Evolutionary conservation across 2,329 filamentous ascomycete species (phyloP).

Genomic region (Monosporascus sp.): DNA sequence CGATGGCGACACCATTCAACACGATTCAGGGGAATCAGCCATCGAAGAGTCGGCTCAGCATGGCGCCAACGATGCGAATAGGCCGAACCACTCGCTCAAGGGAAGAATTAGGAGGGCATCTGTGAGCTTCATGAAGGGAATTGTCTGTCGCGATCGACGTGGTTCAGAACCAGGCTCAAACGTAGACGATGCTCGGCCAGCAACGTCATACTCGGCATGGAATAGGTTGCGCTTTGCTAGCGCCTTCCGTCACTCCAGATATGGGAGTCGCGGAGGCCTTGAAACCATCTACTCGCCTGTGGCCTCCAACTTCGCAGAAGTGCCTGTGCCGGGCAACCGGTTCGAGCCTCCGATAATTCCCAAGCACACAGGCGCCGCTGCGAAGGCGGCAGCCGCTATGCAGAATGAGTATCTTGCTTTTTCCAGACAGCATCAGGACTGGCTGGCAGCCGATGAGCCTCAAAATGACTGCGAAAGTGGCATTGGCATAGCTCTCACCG

Average conservation of each 20-base stretch:
- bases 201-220: slow-evolving; percentile 46
- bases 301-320: slow-evolving; percentile 23
- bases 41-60: slow-evolving; percentile 18
- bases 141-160: slow-evolving; percentile 41
- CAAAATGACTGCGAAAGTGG: slow-evolving; percentile 59
- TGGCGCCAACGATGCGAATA: slow-evolving; percentile 6
- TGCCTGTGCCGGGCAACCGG: slow-evolving; percentile 44
- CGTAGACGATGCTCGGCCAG: slow-evolving; percentile 29
- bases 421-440: slow-evolving; percentile 33
- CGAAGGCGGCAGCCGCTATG: slow-evolving; percentile 55
- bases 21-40: slow-evolving; percentile 16
- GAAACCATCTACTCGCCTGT: slow-evolving; percentile 34
- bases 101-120: slow-evolving; percentile 52
- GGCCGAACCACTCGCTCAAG: slow-evolving; percentile 31
- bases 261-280: slow-evolving; percentile 34
- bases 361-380: slow-evolving; percentile 53
- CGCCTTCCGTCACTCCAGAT: slow-evolving; percentile 43
- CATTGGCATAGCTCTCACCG: slow-evolving; percentile 54
- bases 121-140: slow-evolving; percentile 44
- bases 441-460: slow-evolving; percentile 42
- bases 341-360: slow-evolving; percentile 57
- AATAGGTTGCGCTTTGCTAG: slow-evolving; percentile 46
- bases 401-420: slow-evolving; percentile 47
- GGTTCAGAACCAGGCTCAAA: slow-evolving; percentile 20
- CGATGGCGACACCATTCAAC: slow-evolving; percentile 22